Evolutionary conservation across 257 asterid species (phyloP).

Genomic region (Capsicum pubescens): DNA sequence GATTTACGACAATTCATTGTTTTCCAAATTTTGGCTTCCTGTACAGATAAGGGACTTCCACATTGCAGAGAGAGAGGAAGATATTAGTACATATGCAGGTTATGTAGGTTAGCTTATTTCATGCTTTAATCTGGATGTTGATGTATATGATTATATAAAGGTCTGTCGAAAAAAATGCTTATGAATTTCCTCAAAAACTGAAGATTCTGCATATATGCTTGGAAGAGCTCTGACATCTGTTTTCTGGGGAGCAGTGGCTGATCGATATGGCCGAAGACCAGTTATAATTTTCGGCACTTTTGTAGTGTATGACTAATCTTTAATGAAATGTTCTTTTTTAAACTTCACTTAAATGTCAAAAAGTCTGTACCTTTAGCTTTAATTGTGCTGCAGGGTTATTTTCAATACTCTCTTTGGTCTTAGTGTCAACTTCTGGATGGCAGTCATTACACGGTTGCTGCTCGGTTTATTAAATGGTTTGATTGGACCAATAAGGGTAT

Average conservation of each 20-base stretch:
- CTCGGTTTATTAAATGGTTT: constrained; percentile 78
- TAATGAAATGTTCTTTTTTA: constrained; percentile 39
- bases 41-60: constrained; percentile 56
- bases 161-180: background rate
- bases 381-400: constrained; percentile 56
- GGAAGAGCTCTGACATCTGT: constrained; percentile 73
- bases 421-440: constrained; percentile 82
- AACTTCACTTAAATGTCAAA: background rate
- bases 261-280: constrained; percentile 73
- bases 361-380: constrained; percentile 19
- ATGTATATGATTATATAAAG: background rate
- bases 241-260: constrained; percentile 66
- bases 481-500: constrained; percentile 83
- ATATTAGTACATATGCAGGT: constrained; percentile 72
- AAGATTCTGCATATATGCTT: constrained; percentile 64
- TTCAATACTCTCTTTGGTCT: constrained; percentile 89
- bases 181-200: constrained; percentile 20
- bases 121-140: background rate
- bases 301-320: constrained; percentile 47
- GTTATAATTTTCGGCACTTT: constrained; percentile 65
- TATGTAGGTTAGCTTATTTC: constrained; percentile 52
- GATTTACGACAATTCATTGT: background rate
- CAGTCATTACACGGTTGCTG: constrained; percentile 69
- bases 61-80: constrained; percentile 68
- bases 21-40: background rate